These are phyloP conservation scores for Cardamine chenopodiifolia DNA, from an alignment of 345 rosid species.

Conservation along the genomic window DNA sequence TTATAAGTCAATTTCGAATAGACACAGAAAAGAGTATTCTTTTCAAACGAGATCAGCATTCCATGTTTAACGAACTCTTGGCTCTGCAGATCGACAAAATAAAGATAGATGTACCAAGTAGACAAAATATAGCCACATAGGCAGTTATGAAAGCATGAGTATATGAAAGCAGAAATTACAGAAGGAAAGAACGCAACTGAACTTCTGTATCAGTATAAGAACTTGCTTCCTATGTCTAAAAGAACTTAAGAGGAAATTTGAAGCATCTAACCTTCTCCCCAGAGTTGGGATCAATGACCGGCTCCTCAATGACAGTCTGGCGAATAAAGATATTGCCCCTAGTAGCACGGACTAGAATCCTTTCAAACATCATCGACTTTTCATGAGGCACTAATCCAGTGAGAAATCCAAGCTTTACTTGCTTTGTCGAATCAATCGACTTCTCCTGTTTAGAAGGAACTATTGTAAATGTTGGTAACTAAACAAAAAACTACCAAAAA, in stretches of 20 bases:
- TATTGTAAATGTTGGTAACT: constrained; percentile 13
- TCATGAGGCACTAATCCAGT: constrained; percentile 90
- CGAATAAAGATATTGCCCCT: constrained; percentile 82
- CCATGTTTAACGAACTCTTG: constrained; percentile 12
- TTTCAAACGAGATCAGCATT: not conserved
- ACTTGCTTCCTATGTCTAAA: not conserved
- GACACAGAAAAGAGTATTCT: constrained; percentile 3
- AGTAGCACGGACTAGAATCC: constrained; percentile 95
- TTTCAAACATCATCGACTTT: constrained; percentile 90
- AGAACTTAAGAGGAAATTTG: constrained; percentile 15
- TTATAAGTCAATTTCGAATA: constrained; percentile 26
- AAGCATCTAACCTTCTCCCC: constrained; percentile 75
- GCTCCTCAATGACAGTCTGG: constrained; percentile 67
- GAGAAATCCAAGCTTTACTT: constrained; percentile 85
- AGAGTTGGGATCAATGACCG: constrained; percentile 77
- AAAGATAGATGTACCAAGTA: not conserved
- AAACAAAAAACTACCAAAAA: constrained; percentile 1
- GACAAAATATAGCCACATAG: not conserved
- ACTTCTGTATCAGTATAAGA: not conserved
- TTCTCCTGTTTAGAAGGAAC: constrained; percentile 59
- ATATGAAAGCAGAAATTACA: constrained; percentile 16
- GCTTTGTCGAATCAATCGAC: constrained; percentile 70
- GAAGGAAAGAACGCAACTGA: constrained; percentile 8
- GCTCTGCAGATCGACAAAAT: not conserved
- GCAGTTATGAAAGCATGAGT: not conserved